Percentiles rank a stretch among this genome's conserved stretches.
phyloP scores from a whole-genome alignment of 352 stramenopile species.

The Phytopythium oedochilum region DNA sequence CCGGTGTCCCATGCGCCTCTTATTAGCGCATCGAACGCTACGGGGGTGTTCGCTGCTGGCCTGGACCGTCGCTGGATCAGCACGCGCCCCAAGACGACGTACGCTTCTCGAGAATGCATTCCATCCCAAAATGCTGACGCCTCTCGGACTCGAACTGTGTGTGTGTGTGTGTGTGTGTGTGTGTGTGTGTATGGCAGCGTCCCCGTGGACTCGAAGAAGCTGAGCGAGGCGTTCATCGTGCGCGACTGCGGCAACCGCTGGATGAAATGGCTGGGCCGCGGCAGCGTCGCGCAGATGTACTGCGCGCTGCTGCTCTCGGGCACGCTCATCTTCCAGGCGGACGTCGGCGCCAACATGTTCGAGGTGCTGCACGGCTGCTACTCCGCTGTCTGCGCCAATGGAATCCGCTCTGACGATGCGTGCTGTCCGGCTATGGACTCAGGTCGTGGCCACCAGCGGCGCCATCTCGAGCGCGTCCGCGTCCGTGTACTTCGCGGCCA shows the following conservation, averaged over 20 bases:
- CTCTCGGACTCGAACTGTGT: too few species aligned
- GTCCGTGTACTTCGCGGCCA: slow-evolving; percentile 67
- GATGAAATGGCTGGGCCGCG: slow-evolving; percentile 57
- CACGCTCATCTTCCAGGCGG: slow-evolving; percentile 57
- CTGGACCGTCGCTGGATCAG: slow-evolving; percentile 6
- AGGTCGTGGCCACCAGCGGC: slow-evolving; percentile 44
- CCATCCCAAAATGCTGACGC: too few species aligned
- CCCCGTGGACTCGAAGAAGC: slow-evolving; percentile 25
- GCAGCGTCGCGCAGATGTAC: slow-evolving; percentile 72
- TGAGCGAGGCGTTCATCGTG: slow-evolving; percentile 52
- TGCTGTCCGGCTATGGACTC: neutral
- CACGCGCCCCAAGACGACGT: slow-evolving; percentile 21
- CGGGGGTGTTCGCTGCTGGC: too few species aligned
- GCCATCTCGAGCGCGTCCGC: slow-evolving; percentile 63
- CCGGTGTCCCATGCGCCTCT: too few species aligned
- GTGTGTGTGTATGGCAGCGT: slow-evolving; percentile 5
- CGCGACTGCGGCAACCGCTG: slow-evolving; percentile 37
- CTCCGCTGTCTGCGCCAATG: too few species aligned
- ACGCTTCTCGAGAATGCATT: neutral
- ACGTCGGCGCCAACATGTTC: slow-evolving; percentile 43
- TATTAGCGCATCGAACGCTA: too few species aligned
- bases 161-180: too few species aligned
- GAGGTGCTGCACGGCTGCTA: slow-evolving; percentile 15
- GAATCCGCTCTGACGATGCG: neutral
- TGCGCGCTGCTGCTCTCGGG: slow-evolving; percentile 57